Base-by-base conservation (phyloP, 75 land plant genomes). In the Pseudotsuga menziesii region DNA sequence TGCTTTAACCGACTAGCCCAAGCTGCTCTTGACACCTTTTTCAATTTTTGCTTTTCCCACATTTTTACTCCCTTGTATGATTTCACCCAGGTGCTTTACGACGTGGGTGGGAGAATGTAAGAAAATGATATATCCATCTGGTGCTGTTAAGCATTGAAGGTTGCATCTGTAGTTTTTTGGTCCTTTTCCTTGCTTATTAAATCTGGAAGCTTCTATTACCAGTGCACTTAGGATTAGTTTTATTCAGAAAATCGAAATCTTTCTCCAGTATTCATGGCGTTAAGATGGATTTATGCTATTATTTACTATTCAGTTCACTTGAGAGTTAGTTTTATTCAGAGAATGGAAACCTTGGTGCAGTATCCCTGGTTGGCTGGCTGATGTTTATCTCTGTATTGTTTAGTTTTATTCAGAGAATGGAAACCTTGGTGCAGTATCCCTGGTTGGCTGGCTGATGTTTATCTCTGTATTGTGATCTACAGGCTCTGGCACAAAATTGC, bases 401-500 rank as follows among this genome's bases (percentile, higher is more conserved):
- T 25, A 54, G 19, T 39, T 77, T 36, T 54, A 48, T 16, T 75
- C 26, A 16, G 25, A 60, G 25, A 26, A 0, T 27, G 5, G 16
- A 17, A 22, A 48, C 15, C 11, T 82, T 12, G 11, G 0, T 44
- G 52, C 52, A 44, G 52, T 44, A 69, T 20, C 27, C 29, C 25
- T 61, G 60, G 20, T 36, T 55, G 73, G 60, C 8, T 41, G 29
- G 13, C 56, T 72, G 58, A 32, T 71, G 20, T 44, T 27, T 35
- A 29, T 22, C 5, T 55, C 7, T 22, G 26, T 20, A 25, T 62
- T 61, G 4, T 69, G 23, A 61, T 29, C 39, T 78, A 78, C 92
- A 97, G 99, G 98, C 99, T 22, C 86, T 97, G 58, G 98, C 87
- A 29, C 78, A 82, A 26, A 87, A 92, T 75, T 97, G 99, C 79